Base-by-base conservation (phyloP, 139 green algal genomes). In the Chlorella sp. region DNA sequence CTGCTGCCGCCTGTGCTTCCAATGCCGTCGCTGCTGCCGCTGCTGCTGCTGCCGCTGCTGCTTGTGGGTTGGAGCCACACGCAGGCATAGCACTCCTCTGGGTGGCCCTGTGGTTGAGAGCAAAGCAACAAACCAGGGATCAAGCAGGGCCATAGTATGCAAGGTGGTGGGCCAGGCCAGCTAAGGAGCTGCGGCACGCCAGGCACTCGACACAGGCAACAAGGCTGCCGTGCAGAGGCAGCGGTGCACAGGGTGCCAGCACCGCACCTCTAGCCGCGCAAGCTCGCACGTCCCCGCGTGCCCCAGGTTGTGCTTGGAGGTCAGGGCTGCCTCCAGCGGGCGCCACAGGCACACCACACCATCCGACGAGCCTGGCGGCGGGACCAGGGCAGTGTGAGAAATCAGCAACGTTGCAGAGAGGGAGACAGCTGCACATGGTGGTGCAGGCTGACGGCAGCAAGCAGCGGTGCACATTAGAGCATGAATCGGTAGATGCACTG, bases 261-360 rank as follows among this genome's bases (percentile, higher is more conserved):
- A 23, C 4, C 70, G 17, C 15, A 82, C 76, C 76, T 82, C 57
- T 11, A 82, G 36, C 0, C 60, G 25, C 6, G 32, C 57, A 56
- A 82, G 76, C 15, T 82, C 60, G 7, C 26, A 30, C 55, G 65
- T 68, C 32, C 76, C 76, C 0, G 57, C 76, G 5, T 41, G 20
- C 16, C 76, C 76, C 76, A 82, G 36, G 76, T 72, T 82, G 76
- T 60, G 36, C 26, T 60, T 39, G 13, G 76, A 36, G 25, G 36
- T 38, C 21, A 82, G 57, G 13, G 76, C 76, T 28, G 38, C 76
- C 38, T 60, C 60, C 11, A n/a, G n/a, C 36, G 76, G 76, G 1
- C n/a, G 76, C 76, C 76, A 82, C 36, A 82, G 76, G 76, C 76
- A 82, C 1, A 82, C 76, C 60, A 73, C 76, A 2, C 76, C 76